phyloP scores from a whole-genome alignment of 768 basidiomycete genomes.

The Mycena chlorophos region DNA sequence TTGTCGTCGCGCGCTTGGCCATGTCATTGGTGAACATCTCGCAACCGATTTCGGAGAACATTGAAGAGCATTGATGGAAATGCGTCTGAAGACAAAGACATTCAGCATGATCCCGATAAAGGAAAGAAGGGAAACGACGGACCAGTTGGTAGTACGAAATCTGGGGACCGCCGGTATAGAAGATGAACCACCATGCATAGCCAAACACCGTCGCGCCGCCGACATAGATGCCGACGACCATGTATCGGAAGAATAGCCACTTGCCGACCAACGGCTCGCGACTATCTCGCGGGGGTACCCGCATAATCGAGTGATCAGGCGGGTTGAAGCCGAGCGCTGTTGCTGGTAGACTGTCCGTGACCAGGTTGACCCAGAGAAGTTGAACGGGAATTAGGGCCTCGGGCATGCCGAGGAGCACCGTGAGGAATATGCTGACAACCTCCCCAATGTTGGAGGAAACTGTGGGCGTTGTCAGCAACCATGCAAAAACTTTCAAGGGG shows the following conservation, averaged over 20 bases:
- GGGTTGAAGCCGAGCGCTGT: slow-evolving; percentile 98
- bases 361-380: slow-evolving; percentile 97
- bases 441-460: slow-evolving; percentile 97
- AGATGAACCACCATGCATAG: slow-evolving; percentile 99
- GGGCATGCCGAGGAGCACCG: slow-evolving; percentile 98
- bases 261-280: slow-evolving; percentile 87
- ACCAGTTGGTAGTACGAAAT: slow-evolving; percentile 93
- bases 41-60: slow-evolving; percentile 91
- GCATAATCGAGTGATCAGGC: slow-evolving; percentile 95
- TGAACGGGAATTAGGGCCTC: slow-evolving; percentile 98
- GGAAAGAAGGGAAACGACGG: slow-evolving; percentile 33
- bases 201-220: slow-evolving; percentile 94
- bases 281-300: slow-evolving; percentile 85
- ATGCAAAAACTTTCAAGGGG: slow-evolving; percentile 3
- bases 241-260: slow-evolving; percentile 96
- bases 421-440: slow-evolving; percentile 97
- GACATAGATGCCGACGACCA: slow-evolving; percentile 92
- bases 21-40: slow-evolving; percentile 91
- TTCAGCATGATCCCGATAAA: slow-evolving; percentile 3
- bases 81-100: slow-evolving; percentile 72
- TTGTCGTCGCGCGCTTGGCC: slow-evolving; percentile 87
- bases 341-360: slow-evolving; percentile 94
- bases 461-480: slow-evolving; percentile 29
- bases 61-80: slow-evolving; percentile 86
- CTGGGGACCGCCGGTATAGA: slow-evolving; percentile 86